Evolutionary conservation across 352 stramenopile genomes (phyloP).

Genomic region (Thalassiosira exigua): DNA sequence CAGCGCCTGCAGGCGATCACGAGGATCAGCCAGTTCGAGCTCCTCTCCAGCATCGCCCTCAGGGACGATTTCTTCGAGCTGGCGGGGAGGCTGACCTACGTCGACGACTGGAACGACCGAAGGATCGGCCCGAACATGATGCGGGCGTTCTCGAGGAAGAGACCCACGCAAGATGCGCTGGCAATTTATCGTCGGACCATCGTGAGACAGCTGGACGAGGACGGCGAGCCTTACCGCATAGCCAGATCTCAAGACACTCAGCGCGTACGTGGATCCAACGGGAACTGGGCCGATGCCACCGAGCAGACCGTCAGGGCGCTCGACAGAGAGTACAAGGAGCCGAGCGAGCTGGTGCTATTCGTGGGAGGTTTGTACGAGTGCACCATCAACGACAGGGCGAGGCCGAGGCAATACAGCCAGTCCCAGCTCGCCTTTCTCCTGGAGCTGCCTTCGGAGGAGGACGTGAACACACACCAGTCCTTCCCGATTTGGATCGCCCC

Average conservation of each 20-base stretch:
- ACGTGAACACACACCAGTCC: not conserved
- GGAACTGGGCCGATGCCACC: not conserved
- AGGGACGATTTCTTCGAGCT: conserved; percentile 30
- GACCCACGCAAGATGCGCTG: conserved; percentile 23
- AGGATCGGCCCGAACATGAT: conserved; percentile 8
- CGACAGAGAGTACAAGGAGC: conserved; percentile 36
- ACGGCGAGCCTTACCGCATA: conserved; percentile 12
- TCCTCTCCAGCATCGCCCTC: conserved; percentile 6
- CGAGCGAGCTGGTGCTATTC: conserved; percentile 35
- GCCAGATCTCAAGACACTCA: conserved; percentile 20
- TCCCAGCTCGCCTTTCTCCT: conserved; percentile 8
- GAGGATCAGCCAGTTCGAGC: conserved; percentile 26
- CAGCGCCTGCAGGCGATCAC: conserved; percentile 40
- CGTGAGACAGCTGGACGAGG: conserved; percentile 1
- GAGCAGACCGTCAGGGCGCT: conserved; percentile 17
- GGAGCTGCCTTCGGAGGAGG: not conserved
- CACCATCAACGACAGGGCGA: conserved; percentile 39
- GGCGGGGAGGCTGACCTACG: not conserved
- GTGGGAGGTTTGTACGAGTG: conserved; percentile 35
- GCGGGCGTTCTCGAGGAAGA: conserved; percentile 42
- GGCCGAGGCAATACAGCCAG: conserved; percentile 24
- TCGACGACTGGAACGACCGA: conserved; percentile 23
- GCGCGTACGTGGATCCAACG: conserved; percentile 1
- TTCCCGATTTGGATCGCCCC: conserved; percentile 3
- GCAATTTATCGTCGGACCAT: conserved; percentile 17